Evolutionary conservation across 2,329 filamentous ascomycete species (phyloP), one percentile per base, ranked within the genome.

Genomic region (Zelopaecilomyces penicillatus): DNA sequence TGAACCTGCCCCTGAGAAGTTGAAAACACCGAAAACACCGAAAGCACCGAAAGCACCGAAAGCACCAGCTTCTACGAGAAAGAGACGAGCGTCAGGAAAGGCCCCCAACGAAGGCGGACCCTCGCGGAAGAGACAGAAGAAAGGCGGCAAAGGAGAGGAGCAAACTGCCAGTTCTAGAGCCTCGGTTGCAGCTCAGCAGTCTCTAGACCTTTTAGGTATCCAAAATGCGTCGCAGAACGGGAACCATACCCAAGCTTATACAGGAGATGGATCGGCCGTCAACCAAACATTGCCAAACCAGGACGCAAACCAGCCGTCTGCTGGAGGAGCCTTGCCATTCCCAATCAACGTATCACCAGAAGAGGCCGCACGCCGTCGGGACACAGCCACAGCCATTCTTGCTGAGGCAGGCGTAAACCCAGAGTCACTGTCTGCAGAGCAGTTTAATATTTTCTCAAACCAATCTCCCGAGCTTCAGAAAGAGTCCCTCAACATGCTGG

Each of bases 391-490:
- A n/a, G 61, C 63, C 27, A 62, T 78, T 30, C 65, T 80, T 5
- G 59, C 39, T 3, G 64, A 66, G 2, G 67, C 61, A n/a, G 67
- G 65, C 4, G 67, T 80, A n/a, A 69, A 76, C 33, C 75, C 74
- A 1, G 60, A 64, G 2, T 73, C 74, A 0, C 61, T 80, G 7
- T 75, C 73, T 0, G 49, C 59, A 4, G 76, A 80, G 38, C 76
- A 80, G 53, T 77, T 80, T 48, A 71, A 64, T 51, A 80, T 79
- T 11, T 78, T 81, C 51, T 66, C 76, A 6, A 80, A 81, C 44
- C 77, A 81, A 57, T 70, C 75, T 1, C 75, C 76, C 0, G 66
- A 71, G 3, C 58, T 80, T 5, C 77, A 80, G 50, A 62, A 64
- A 42, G 68, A 75, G 43, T 80, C 77, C 1, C 59, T 81, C 10